These are phyloP conservation scores for Arbutus unedo DNA, from an alignment of 148 eudicot species.

Conservation along the genomic window DNA sequence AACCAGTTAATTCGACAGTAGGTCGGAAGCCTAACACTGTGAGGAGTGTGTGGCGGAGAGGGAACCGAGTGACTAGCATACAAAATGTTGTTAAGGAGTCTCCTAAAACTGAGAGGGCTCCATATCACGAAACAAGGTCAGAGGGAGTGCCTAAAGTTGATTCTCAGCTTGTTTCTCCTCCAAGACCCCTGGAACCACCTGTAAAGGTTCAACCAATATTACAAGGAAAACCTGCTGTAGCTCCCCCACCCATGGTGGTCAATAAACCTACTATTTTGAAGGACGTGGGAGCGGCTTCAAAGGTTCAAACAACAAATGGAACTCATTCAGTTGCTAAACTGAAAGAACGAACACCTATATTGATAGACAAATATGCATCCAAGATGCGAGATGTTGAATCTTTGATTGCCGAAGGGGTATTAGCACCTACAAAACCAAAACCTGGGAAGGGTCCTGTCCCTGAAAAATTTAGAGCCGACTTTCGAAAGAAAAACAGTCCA, in stretches of 20 bases:
- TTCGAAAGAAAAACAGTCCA: slow-evolving; percentile 55
- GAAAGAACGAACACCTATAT: slow-evolving; percentile 68
- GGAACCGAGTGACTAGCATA: slow-evolving; percentile 61
- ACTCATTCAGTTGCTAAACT: slow-evolving; percentile 33
- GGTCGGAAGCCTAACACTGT: slow-evolving; percentile 42
- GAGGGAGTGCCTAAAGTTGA: slow-evolving; percentile 35
- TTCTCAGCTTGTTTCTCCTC: slow-evolving; percentile 34
- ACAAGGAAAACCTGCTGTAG: slow-evolving; percentile 68
- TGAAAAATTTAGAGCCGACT: slow-evolving; percentile 63
- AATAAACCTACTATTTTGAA: slow-evolving; percentile 57
- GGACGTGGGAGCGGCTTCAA: slow-evolving; percentile 51
- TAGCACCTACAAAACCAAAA: slow-evolving; percentile 58
- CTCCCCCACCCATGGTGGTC: slow-evolving; percentile 44
- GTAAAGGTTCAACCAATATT: slow-evolving; percentile 55
- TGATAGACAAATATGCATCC: slow-evolving; percentile 81
- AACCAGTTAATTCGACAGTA: slow-evolving; percentile 29
- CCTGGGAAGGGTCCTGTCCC: slow-evolving; percentile 46
- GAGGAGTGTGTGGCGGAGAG: slow-evolving; percentile 92
- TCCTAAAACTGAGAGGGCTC: slow-evolving; percentile 37
- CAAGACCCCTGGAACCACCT: slow-evolving; percentile 48
- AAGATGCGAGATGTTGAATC: slow-evolving; percentile 69
- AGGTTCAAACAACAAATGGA: slow-evolving; percentile 9
- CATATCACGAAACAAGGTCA: slow-evolving; percentile 26
- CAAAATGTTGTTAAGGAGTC: slow-evolving; percentile 53
- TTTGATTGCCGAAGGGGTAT: slow-evolving; percentile 58